A percentile compares a stretch with the other conserved stretches of the same genome.
phyloP scores from a whole-genome alignment of 2,329 filamentous ascomycete species.

The Colletotrichum paranaense region DNA sequence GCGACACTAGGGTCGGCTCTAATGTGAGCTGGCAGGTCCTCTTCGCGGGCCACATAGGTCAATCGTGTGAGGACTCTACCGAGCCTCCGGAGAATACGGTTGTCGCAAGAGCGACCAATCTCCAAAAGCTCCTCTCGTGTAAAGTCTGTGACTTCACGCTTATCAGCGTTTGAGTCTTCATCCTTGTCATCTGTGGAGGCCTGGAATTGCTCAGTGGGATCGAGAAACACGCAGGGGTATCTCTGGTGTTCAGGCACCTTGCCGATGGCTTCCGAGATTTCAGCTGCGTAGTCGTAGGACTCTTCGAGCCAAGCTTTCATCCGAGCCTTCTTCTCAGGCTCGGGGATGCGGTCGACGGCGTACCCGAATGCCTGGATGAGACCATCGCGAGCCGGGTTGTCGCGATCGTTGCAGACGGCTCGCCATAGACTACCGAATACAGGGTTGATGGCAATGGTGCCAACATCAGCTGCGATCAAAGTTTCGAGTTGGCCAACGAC shows the following conservation, averaged over 20 bases:
- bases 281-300: slow-evolving; percentile 60
- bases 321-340: slow-evolving; percentile 46
- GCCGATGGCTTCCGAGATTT: slow-evolving; percentile 52
- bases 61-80: slow-evolving; percentile 59
- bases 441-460: slow-evolving; percentile 58
- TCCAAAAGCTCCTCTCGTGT: slow-evolving; percentile 60
- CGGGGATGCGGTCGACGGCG: slow-evolving; percentile 48
- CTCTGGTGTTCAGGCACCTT: slow-evolving; percentile 49
- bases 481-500: slow-evolving; percentile 52
- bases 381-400: slow-evolving; percentile 51
- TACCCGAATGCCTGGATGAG: slow-evolving; percentile 55
- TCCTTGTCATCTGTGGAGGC: slow-evolving; percentile 36
- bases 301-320: slow-evolving; percentile 62
- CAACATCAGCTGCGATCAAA: slow-evolving; percentile 57
- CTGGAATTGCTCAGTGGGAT: slow-evolving; percentile 56
- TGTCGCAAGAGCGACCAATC: slow-evolving; percentile 62
- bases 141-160: slow-evolving; percentile 47
- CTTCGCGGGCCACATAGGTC: slow-evolving; percentile 52
- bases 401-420: slow-evolving; percentile 58
- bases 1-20: slow-evolving; percentile 46
- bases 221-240: slow-evolving; percentile 61
- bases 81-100: slow-evolving; percentile 57
- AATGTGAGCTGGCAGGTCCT: slow-evolving; percentile 57
- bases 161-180: slow-evolving; percentile 38
- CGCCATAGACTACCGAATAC: slow-evolving; percentile 63